Evolutionary conservation across 805 yeast species (phyloP).

Genomic region (Schwanniomyces sp.): DNA sequence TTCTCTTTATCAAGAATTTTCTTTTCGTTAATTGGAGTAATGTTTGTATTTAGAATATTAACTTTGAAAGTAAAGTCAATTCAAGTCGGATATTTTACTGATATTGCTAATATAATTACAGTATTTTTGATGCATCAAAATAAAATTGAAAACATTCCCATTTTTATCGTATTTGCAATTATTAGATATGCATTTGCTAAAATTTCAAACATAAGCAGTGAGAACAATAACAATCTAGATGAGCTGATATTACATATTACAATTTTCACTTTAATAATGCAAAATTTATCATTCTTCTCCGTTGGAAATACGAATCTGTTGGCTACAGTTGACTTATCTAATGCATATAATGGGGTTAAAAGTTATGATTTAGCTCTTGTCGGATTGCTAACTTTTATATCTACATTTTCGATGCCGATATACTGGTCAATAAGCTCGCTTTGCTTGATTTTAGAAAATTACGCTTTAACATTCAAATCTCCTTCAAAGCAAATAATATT

Average conservation of each 20-base stretch:
- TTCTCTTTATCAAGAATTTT: conserved; percentile 24
- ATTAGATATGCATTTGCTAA: conserved; percentile 21
- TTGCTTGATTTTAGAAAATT: conserved; percentile 38
- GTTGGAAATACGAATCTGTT: conserved; percentile 90
- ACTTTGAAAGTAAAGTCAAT: conserved; percentile 21
- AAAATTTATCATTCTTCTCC: conserved; percentile 78
- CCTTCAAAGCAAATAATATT: conserved; percentile 11
- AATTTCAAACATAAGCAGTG: conserved; percentile 7
- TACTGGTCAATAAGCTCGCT: conserved; percentile 67
- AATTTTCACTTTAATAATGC: conserved; percentile 51
- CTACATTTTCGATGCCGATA: conserved; percentile 86
- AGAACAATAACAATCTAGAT: conserved; percentile 11
- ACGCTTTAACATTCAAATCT: conserved; percentile 12
- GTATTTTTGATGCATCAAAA: conserved; percentile 56
- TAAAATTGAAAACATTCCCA: conserved; percentile 53
- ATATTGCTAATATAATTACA: conserved; percentile 33
- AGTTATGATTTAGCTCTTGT: conserved; percentile 69
- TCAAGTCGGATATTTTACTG: conserved; percentile 30
- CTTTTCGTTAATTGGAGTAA: neutral
- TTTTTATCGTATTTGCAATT: conserved; percentile 41
- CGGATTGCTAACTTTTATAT: conserved; percentile 72
- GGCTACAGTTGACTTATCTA: conserved; percentile 86
- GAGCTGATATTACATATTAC: conserved; percentile 23
- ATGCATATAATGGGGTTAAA: conserved; percentile 86
- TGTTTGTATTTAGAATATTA: conserved; percentile 30